Evolutionary conservation across 148 eudicot genomes (phyloP).

Genomic region (Rhododendron mucronatum): DNA sequence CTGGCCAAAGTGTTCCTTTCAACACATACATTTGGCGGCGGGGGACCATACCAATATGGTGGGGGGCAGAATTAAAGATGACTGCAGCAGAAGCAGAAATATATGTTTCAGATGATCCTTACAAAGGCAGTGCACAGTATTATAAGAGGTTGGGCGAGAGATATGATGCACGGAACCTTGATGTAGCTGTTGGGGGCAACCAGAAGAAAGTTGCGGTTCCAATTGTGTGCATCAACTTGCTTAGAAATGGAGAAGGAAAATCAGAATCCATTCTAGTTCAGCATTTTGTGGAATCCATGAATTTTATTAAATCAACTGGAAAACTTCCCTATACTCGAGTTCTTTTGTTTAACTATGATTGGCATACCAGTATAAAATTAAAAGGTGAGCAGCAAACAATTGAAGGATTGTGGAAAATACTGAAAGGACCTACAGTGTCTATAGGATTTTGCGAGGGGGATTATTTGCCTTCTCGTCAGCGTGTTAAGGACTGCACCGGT

Average conservation of each 20-base stretch:
- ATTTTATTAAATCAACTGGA: conserved; percentile 64
- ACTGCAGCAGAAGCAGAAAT: conserved; percentile 98
- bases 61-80: conserved; percentile 97
- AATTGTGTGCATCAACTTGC: conserved; percentile 85
- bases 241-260: conserved; percentile 84
- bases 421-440: conserved; percentile 82
- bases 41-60: conserved; percentile 97
- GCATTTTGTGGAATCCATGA: conserved; percentile 86
- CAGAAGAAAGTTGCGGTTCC: conserved; percentile 77
- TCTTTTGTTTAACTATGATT: conserved; percentile 82
- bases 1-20: conserved; percentile 84
- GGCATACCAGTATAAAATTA: conserved; percentile 88
- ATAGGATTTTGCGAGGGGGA: conserved; percentile 93
- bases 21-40: conserved; percentile 94
- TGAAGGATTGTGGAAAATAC: conserved; percentile 89
- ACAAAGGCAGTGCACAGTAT: conserved; percentile 86
- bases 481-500: conserved; percentile 74
- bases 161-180: conserved; percentile 68
- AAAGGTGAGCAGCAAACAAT: conserved; percentile 90
- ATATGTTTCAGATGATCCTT: conserved; percentile 87
- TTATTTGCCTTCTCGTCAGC: conserved; percentile 81
- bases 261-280: conserved; percentile 84
- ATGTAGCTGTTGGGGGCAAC: conserved; percentile 40
- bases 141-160: conserved; percentile 81
- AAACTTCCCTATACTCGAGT: conserved; percentile 70